Conservation (phyloP, 2,329 filamentous ascomycete genomes). For the Fusarium vanettenii region DNA sequence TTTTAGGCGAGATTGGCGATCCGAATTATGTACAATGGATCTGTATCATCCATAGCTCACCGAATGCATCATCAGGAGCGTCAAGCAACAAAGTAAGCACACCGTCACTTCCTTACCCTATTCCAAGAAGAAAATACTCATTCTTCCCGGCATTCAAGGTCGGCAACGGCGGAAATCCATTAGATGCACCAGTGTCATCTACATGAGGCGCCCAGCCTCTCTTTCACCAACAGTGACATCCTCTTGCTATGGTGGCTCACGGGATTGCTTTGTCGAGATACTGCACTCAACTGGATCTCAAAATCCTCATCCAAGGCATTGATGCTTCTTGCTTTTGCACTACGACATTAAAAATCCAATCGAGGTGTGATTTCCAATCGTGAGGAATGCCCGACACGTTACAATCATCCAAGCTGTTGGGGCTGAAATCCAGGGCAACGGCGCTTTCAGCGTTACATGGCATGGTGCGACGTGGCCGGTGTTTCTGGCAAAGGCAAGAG, state of each 20-base stretch:
- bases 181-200: neutral
- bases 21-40: too few relatives aligned
- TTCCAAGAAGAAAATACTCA: neutral
- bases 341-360: neutral
- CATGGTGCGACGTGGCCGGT: slow-evolving; percentile 10
- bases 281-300: neutral
- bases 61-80: too few relatives aligned
- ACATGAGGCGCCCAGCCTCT: neutral
- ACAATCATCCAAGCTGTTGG: neutral
- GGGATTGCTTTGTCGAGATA: neutral
- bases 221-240: neutral
- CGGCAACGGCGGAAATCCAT: neutral
- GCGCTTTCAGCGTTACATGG: neutral
- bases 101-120: neutral
- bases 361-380: neutral
- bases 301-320: neutral
- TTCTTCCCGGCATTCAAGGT: neutral
- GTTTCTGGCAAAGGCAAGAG: slow-evolving; percentile 2
- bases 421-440: slow-evolving; percentile 10
- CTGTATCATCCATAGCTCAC: too few relatives aligned
- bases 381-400: neutral
- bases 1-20: too few relatives aligned
- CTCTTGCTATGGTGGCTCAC: neutral
- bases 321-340: neutral
- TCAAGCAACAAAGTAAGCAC: too few relatives aligned